These are phyloP conservation scores for Solanum sejunctum DNA, from an alignment of 257 asterid species.

Conservation along the genomic window DNA sequence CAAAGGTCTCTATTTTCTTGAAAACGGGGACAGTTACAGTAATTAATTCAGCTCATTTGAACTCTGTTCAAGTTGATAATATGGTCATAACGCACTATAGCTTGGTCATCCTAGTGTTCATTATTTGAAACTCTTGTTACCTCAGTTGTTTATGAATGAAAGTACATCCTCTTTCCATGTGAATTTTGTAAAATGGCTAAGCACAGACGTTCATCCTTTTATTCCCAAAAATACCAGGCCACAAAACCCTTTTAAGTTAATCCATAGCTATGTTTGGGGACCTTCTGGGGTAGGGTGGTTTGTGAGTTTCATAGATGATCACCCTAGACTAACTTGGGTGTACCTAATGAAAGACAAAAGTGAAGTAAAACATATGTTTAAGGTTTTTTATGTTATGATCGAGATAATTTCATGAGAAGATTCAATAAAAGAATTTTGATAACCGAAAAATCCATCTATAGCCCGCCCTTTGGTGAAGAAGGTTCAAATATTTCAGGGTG, in stretches of 20 bases:
- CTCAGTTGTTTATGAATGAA: background rate
- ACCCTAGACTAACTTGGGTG: background rate
- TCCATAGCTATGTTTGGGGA: background rate
- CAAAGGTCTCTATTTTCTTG: background rate
- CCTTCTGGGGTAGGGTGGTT: background rate
- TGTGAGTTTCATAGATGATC: background rate
- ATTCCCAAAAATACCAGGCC: background rate
- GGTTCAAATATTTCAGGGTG: background rate
- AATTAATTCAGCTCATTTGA: background rate
- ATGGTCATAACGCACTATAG: background rate
- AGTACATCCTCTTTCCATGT: background rate
- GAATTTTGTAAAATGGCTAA: background rate
- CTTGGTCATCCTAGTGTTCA: background rate
- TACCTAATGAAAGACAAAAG: background rate
- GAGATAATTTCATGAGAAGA: background rate
- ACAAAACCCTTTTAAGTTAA: background rate
- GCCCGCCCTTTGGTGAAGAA: no score
- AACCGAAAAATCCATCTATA: no score
- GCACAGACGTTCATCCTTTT: background rate
- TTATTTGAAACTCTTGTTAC: background rate
- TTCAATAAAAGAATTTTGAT: background rate
- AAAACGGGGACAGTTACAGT: background rate
- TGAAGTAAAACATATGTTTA: background rate
- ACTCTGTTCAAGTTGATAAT: background rate
- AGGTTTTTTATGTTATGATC: background rate